A percentile compares a stretch with the other conserved stretches of the same genome.
Evolutionary conservation across 2,329 filamentous ascomycete genomes (phyloP).

Genomic region (Teratosphaeria gauchensis): DNA sequence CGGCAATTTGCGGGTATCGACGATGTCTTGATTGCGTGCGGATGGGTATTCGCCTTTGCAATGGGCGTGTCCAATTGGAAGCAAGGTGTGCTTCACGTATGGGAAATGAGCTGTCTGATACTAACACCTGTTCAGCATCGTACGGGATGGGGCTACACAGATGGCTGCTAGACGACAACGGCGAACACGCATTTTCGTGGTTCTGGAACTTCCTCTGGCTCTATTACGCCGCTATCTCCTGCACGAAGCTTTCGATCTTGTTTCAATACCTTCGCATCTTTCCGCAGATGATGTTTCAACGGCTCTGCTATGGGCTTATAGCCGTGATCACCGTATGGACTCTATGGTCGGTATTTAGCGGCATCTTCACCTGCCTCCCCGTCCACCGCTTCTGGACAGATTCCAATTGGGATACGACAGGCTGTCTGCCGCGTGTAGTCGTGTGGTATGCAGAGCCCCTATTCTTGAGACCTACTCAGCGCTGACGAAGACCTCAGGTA

Average conservation of each 20-base stretch:
- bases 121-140: neutral
- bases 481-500: slow-evolving; percentile 1
- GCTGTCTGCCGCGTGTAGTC: slow-evolving; percentile 4
- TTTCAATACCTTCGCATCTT: slow-evolving; percentile 42
- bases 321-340: slow-evolving; percentile 1
- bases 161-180: neutral
- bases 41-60: neutral
- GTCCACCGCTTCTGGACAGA: slow-evolving; percentile 6
- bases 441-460: neutral
- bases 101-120: neutral
- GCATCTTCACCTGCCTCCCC: slow-evolving; percentile 5
- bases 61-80: neutral
- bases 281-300: slow-evolving; percentile 9
- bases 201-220: slow-evolving; percentile 27
- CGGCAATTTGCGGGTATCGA: neutral
- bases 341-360: slow-evolving; percentile 5
- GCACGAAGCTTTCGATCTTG: slow-evolving; percentile 37
- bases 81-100: neutral
- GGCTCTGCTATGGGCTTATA: slow-evolving; percentile 3
- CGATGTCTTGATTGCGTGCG: neutral
- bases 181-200: neutral
- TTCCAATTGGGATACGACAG: slow-evolving; percentile 1
- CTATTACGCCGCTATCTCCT: slow-evolving; percentile 28
- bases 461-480: neutral
- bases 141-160: neutral